Evolutionary conservation across 169 alveolate species (phyloP), one percentile per base, ranked within the genome.

Genomic region (Plasmodium billcollinsi): DNA sequence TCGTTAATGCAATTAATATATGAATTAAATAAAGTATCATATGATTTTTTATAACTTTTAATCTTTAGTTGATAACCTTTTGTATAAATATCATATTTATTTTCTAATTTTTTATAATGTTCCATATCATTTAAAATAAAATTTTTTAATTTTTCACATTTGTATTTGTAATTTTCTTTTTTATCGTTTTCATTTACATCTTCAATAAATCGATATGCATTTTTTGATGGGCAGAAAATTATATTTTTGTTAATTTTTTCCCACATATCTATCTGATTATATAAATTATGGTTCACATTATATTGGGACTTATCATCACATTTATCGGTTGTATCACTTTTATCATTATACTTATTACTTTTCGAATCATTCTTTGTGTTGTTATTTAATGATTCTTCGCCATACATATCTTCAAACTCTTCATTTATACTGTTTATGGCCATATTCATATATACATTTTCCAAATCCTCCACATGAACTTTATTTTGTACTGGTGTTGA

Each of bases 211-310:
- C 66, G 63, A 56, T 71, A 92, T 3, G 49, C 29, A 33, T 92
- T 92, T 52, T 75, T 75, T 47, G 73, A 80, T 3, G 95, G 95
- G 18, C 70, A 86, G 56, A 73, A 92, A 18, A 92, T 72, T n/a
- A 73, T 24, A n/a, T 66, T 29, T 20, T 73, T 63, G 52, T 70
- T 75, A 15, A 73, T 59, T 20, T 56, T 50, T 47, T n/a, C 52
- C 62, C 83, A 72, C 7, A 29, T 8, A 26, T 66, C 80, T 2
- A 52, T 12, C 14, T 21, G 50, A 24, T 71, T 45, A 39, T 39
- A 39, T 39, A 11, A 39, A 39, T 7, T 39, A 39, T 39, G 47
- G 14, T 21, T 12, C 8, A 12, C 9, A 24, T 54, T 9, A 50
- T 20, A 54, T 54, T 54, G 70, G 33, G 43, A 20, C 6, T 12